Base-by-base conservation (phyloP, 140 eudicot genomes). In the Senecio squalidus region DNA sequence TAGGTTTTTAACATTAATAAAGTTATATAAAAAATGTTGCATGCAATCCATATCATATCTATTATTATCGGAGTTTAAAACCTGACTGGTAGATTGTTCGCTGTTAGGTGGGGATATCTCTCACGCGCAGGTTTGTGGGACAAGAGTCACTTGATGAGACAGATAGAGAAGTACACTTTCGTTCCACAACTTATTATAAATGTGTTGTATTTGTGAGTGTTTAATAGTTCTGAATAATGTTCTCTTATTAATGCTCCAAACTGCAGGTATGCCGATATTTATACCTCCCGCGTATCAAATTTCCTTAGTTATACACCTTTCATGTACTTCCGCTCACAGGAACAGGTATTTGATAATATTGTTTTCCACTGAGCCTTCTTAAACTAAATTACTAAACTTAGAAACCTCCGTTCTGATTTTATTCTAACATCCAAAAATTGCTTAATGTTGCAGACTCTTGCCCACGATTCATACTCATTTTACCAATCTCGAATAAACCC, bases 71-170 rank as follows among this genome's bases (percentile, higher is more conserved):
- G 23, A 21, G 0, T 51, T 5, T 25, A 23, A 14, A 43, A 31
- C 40, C 64, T 69, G 57, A 71, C 49, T 23, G 22, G 28, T 52
- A 63, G 30, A 49, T 53, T 36, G 40, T 55, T 38, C 39, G 39
- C 3, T 64, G 52, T 74, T 85, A 91, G 98, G 86, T 91, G 96
- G 98, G 98, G 98, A 47, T 91, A 64, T 76, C 88, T 91, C 60
- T 91, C 96, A 4, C 96, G 96, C 61, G 98, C 96, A 28, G 96
- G 96, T 33, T 74, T 91, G 72, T 91, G 96, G 96, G 98, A 91
- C 84, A 91, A 91, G 77, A 91, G 98, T 67, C 96, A 86, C 71
- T 71, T 91, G 40, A 86, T 86, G 98, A 73, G 98, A 66, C 98
- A 91, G 75, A 83, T 91, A 62, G 98, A 91, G 66, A 91, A 91